A percentile compares a stretch with the other conserved stretches of the same genome.
These are phyloP conservation scores for Caryopteris hybrid DNA, from an alignment of 305 asterid genomes.

Conservation along the genomic window DNA sequence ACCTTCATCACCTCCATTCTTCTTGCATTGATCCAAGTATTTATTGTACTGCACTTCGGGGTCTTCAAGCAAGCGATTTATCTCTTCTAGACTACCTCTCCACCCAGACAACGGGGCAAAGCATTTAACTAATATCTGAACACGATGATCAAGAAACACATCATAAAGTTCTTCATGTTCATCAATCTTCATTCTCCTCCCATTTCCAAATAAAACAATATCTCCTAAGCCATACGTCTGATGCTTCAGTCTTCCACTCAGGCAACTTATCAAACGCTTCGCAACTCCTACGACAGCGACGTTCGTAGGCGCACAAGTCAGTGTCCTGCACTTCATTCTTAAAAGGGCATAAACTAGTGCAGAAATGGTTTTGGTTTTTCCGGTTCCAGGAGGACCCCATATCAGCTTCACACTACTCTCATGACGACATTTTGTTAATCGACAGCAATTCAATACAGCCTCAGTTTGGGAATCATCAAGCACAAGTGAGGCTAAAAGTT, in stretches of 20 bases:
- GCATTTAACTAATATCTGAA: constrained; percentile 28
- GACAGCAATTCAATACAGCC: constrained; percentile 38
- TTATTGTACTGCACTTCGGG: constrained; percentile 33
- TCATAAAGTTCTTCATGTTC: constrained; percentile 49
- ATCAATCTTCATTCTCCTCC: constrained; percentile 54
- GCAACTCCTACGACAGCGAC: constrained; percentile 46
- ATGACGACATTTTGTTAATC: constrained; percentile 35
- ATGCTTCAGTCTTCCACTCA: not conserved
- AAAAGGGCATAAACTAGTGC: constrained; percentile 27
- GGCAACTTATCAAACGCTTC: constrained; percentile 28
- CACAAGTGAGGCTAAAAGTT: constrained; percentile 5
- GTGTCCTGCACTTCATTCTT: constrained; percentile 30
- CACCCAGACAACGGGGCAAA: constrained; percentile 42
- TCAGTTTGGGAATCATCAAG: constrained; percentile 42
- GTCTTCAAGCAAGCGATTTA: constrained; percentile 42
- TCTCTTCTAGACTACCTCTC: constrained; percentile 29
- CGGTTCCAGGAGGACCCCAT: constrained; percentile 78
- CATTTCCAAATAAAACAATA: constrained; percentile 62
- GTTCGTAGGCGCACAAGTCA: constrained; percentile 64
- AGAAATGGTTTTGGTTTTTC: constrained; percentile 47
- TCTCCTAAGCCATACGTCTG: constrained; percentile 57
- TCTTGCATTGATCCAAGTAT: constrained; percentile 15
- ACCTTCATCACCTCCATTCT: not conserved
- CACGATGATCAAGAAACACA: constrained; percentile 58
- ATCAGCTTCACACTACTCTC: constrained; percentile 34